Conservation (phyloP, 768 basidiomycete genomes). For the Rhizopogon sp. region DNA sequence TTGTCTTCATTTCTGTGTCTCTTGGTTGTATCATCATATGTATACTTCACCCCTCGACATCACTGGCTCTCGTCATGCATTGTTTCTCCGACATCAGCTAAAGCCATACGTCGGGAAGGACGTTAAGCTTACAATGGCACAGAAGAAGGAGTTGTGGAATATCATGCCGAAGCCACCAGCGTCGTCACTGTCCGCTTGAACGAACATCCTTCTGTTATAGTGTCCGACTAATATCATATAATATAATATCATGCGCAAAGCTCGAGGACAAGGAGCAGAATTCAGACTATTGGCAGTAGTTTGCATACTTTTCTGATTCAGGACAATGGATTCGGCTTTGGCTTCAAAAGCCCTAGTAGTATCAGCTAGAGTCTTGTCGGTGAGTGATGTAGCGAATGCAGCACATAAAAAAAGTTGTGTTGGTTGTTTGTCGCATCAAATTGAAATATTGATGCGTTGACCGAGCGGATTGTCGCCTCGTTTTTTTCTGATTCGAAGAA, state of each 20-base stretch:
- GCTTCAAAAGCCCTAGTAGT: no score
- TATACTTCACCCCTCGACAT: no score
- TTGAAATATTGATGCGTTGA: no score
- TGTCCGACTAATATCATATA: neutral
- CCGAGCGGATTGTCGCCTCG: no score
- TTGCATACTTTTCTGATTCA: neutral
- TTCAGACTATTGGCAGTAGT: neutral
- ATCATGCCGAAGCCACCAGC: neutral
- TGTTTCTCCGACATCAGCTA: neutral
- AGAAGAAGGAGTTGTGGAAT: slow-evolving; percentile 2
- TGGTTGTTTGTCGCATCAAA: no score
- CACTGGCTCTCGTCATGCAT: neutral
- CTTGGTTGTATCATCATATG: neutral
- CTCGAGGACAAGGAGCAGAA: neutral
- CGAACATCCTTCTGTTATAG: neutral
- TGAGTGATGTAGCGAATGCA: no score
- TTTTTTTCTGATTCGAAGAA: neutral
- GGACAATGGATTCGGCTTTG: neutral
- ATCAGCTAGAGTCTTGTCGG: no score
- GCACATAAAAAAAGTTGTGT: no score
- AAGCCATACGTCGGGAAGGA: slow-evolving; percentile 3
- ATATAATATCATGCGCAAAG: neutral
- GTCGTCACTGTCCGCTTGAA: neutral
- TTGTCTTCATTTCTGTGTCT: neutral
- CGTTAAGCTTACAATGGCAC: neutral